Conservation (phyloP, 2,329 filamentous ascomycete species). For the Elsinoe batatas region DNA sequence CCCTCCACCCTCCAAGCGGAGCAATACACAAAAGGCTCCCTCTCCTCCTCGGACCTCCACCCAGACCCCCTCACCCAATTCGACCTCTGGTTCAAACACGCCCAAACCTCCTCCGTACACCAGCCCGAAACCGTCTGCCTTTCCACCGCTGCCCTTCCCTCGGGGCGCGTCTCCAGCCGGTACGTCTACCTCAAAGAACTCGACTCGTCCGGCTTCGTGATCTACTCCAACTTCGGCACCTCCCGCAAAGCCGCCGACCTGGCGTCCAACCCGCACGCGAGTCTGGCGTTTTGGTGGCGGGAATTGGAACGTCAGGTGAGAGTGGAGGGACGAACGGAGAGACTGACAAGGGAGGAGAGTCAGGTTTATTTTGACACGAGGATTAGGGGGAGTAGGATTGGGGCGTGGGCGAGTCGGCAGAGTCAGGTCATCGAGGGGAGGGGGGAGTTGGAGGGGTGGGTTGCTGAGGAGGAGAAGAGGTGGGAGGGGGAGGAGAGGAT, state of each 20-base stretch:
- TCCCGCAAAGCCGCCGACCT: conserved; percentile 60
- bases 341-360: conserved; percentile 61
- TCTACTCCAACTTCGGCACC: conserved; percentile 89
- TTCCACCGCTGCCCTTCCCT: conserved; percentile 73
- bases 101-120: conserved; percentile 50
- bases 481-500: conserved; percentile 72
- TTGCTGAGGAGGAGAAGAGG: conserved; percentile 62
- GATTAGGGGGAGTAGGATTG: conserved; percentile 71
- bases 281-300: conserved; percentile 86
- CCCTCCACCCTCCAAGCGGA: conserved; percentile 54
- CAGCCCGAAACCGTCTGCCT: conserved; percentile 86
- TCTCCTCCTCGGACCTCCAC: conserved; percentile 52
- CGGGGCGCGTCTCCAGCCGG: conserved; percentile 72
- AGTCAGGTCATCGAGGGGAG: conserved; percentile 64
- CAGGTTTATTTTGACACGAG: conserved; percentile 54
- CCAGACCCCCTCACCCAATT: conserved; percentile 70
- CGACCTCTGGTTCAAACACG: conserved; percentile 75
- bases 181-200: conserved; percentile 95
- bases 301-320: conserved; percentile 79
- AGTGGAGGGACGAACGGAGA: conserved; percentile 66
- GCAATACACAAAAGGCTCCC: conserved; percentile 61
- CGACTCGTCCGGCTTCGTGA: conserved; percentile 69
- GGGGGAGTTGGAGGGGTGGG: conserved; percentile 63
- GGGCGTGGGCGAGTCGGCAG: conserved; percentile 90
- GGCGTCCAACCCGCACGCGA: conserved; percentile 63